phyloP scores from a whole-genome alignment of 2,329 filamentous ascomycete genomes.

The Ophiocordyceps australis region DNA sequence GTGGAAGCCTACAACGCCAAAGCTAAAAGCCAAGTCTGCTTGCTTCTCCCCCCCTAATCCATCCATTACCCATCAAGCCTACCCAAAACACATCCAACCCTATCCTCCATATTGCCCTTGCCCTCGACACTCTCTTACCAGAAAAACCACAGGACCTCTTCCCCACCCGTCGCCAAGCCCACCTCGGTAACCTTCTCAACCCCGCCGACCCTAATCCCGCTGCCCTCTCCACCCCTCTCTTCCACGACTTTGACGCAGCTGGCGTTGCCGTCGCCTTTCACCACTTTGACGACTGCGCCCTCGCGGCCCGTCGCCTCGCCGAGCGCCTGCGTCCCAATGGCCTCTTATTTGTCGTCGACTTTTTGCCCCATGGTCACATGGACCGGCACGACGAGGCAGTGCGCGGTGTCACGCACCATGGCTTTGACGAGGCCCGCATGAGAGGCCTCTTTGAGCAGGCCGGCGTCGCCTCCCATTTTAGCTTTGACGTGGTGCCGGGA shows the following conservation, averaged over 20 bases:
- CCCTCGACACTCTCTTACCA: too few relatives aligned
- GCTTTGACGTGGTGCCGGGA: constrained; percentile 32
- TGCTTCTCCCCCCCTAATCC: not conserved
- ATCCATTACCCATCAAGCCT: too few relatives aligned
- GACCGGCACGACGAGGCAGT: constrained; percentile 6
- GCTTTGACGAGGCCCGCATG: constrained; percentile 44
- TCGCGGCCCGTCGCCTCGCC: constrained; percentile 39
- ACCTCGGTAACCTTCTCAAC: constrained; percentile 37
- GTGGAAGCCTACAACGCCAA: constrained; percentile 45
- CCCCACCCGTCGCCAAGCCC: constrained; percentile 32
- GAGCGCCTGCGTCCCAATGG: constrained; percentile 47
- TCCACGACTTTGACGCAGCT: constrained; percentile 51
- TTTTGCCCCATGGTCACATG: constrained; percentile 33
- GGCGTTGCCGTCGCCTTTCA: constrained; percentile 46
- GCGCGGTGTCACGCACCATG: constrained; percentile 43
- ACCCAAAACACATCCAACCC: too few relatives aligned
- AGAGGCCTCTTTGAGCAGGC: constrained; percentile 43
- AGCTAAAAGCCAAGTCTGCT: constrained; percentile 27
- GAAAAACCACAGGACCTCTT: constrained; percentile 29
- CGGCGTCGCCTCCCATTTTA: constrained; percentile 38
- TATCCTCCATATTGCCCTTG: too few relatives aligned
- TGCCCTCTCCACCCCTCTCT: constrained; percentile 39
- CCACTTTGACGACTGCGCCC: constrained; percentile 46
- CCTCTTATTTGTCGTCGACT: constrained; percentile 49
- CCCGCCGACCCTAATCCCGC: constrained; percentile 26